phyloP scores from a whole-genome alignment of 805 yeast species.

The Spathaspora sp. region DNA sequence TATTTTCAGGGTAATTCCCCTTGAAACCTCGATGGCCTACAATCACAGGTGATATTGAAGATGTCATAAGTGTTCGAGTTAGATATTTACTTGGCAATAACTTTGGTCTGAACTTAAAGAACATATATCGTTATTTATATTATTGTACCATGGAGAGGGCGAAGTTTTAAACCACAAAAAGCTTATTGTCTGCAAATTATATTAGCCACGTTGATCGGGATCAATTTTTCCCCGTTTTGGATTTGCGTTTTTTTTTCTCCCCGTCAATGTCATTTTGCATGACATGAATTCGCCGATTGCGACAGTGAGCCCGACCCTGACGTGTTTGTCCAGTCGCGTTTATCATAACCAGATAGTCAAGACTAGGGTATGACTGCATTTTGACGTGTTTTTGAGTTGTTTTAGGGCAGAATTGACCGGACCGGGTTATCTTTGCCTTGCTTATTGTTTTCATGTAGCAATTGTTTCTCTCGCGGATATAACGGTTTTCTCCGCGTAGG shows the following conservation, averaged over 20 bases:
- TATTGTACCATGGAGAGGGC: background rate
- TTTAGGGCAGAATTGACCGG: too few species aligned
- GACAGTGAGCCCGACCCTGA: too few species aligned
- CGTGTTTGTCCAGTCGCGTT: too few species aligned
- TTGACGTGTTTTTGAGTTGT: too few species aligned
- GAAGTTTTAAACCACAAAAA: background rate
- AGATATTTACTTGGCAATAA: background rate
- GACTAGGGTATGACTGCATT: too few species aligned
- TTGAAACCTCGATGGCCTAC: slow-evolving; percentile 45
- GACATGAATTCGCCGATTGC: background rate
- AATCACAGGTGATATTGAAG: slow-evolving; percentile 20
- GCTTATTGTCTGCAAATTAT: background rate
- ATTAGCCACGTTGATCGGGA: background rate
- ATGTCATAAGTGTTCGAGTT: background rate
- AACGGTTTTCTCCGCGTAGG: background rate
- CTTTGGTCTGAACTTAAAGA: background rate
- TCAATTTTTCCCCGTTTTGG: background rate
- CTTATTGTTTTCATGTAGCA: background rate
- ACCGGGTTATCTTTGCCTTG: too few species aligned
- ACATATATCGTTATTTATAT: background rate
- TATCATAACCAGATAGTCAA: too few species aligned
- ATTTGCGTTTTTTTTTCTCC: background rate
- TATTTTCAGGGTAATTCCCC: slow-evolving; percentile 37
- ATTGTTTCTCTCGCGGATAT: background rate
- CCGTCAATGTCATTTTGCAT: background rate